Base-by-base conservation (phyloP, 2,329 filamentous ascomycete genomes). In the Pseudogymnoascus sp. region DNA sequence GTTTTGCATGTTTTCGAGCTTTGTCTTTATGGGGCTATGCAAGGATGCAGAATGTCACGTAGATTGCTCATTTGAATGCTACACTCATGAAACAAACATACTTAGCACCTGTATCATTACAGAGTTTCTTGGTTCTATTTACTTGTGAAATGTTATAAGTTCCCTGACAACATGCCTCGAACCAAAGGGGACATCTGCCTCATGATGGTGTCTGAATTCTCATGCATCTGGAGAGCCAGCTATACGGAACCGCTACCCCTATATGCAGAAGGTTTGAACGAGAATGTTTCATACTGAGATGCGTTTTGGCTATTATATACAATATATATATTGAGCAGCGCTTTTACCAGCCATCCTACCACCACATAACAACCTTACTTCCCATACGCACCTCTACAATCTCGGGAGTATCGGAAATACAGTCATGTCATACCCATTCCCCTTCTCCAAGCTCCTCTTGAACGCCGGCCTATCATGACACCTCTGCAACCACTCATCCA, bases 31-130 rank as follows among this genome's bases (percentile, higher is more conserved):
- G 65, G 67, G 68, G 67, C 66, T 66, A 67, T 65, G 55, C 65
- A 64, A 65, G 69, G 70, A 64, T 71, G 69, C 69, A 70, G 70
- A 70, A 64, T 72, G 70, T 72, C 68, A 70, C 64, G 69, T 71
- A 72, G 65, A 68, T 67, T 65, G 60, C 64, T 64, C 63, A 64
- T 62, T 64, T 65, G 65, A 69, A 68, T 66, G 64, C 67, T 65
- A 66, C 63, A 58, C 42, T 58, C 58, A 59, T 61, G 62, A 64
- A 63, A 62, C 62, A 62, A 63, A 63, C 58, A 59, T 55, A 55
- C 48, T 55, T 55, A 55, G 48, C 29, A 33, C 29, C 48, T 29
- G 25, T 33, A 13, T 9, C 29, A 55, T 55, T 21, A 8, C n/a
- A 21, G 48, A 6, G 15, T 21, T 21, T 21, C 33, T 33, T 21